These are phyloP conservation scores for Sugiyamaella japonica DNA, from an alignment of 1,139 yeast genomes.

Conservation along the genomic window DNA sequence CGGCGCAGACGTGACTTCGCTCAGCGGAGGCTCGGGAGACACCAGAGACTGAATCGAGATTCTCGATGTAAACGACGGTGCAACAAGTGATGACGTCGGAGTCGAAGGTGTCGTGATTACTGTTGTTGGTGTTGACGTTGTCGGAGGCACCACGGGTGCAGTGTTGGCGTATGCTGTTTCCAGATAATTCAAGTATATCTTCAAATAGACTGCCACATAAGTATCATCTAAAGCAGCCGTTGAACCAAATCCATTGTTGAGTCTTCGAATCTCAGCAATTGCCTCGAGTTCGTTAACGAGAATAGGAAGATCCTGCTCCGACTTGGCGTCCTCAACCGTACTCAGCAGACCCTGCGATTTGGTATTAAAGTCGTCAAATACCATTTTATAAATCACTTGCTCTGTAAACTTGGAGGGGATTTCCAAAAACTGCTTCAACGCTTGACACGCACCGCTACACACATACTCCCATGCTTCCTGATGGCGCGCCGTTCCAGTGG, in stretches of 20 bases:
- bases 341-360: conserved; percentile 29
- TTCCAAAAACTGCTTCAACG: conserved; percentile 49
- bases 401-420: conserved; percentile 58
- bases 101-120: not conserved
- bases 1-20: conserved; percentile 14
- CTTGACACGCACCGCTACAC: conserved; percentile 51
- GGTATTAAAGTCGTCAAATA: conserved; percentile 48
- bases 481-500: conserved; percentile 68
- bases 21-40: conserved; percentile 9
- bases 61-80: conserved; percentile 20
- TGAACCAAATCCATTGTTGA: conserved; percentile 81
- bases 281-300: conserved; percentile 45
- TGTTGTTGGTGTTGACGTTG: not conserved
- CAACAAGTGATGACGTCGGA: not conserved
- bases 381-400: conserved; percentile 48
- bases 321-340: conserved; percentile 25
- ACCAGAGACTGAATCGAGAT: conserved; percentile 31
- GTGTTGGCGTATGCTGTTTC: not conserved
- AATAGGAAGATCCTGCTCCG: conserved; percentile 22
- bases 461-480: conserved; percentile 63
- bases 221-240: conserved; percentile 78
- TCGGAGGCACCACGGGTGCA: not conserved
- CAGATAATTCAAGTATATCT: conserved; percentile 40
- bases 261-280: conserved; percentile 62
- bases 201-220: conserved; percentile 60